phyloP scores from a whole-genome alignment of 2,329 filamentous ascomycete species.

The Penicillium olsonii region DNA sequence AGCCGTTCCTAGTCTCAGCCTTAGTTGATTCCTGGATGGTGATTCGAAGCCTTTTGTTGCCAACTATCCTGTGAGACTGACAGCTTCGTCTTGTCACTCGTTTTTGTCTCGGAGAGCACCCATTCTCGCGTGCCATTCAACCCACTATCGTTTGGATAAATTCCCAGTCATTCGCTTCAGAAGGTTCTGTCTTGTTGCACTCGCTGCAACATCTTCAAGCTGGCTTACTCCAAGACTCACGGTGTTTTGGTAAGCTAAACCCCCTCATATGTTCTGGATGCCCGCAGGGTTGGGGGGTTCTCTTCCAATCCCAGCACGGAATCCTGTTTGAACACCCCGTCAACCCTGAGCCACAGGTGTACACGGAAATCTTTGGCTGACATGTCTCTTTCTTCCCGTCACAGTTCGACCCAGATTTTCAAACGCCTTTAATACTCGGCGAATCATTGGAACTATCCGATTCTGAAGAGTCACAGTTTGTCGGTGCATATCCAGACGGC shows the following conservation, averaged over 20 bases:
- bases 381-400: constrained; percentile 12
- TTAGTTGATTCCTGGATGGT: constrained; percentile 33
- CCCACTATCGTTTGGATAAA: constrained; percentile 43
- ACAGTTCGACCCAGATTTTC: constrained; percentile 47
- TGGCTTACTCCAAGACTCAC: constrained; percentile 51
- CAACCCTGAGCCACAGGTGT: constrained; percentile 6
- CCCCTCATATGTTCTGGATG: constrained; percentile 25
- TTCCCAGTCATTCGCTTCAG: constrained; percentile 51
- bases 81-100: constrained; percentile 43
- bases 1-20: constrained; percentile 32
- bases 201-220: constrained; percentile 50
- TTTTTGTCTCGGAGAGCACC: constrained; percentile 46
- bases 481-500: constrained; percentile 51
- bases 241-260: constrained; percentile 45
- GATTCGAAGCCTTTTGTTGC: constrained; percentile 36
- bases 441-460: constrained; percentile 49
- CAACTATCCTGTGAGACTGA: constrained; percentile 35
- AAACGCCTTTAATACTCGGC: constrained; percentile 50
- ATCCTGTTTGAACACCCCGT: constrained; percentile 20
- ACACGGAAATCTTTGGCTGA: constrained; percentile 17
- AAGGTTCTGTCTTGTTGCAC: constrained; percentile 44
- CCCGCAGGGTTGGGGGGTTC: constrained; percentile 25
- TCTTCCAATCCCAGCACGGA: constrained; percentile 15
- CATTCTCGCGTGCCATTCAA: constrained; percentile 32
- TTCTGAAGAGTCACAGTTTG: constrained; percentile 48